These are phyloP conservation scores for Wilcoxina mikolae DNA, from an alignment of 495 filamentous ascomycete genomes.

Conservation along the genomic window DNA sequence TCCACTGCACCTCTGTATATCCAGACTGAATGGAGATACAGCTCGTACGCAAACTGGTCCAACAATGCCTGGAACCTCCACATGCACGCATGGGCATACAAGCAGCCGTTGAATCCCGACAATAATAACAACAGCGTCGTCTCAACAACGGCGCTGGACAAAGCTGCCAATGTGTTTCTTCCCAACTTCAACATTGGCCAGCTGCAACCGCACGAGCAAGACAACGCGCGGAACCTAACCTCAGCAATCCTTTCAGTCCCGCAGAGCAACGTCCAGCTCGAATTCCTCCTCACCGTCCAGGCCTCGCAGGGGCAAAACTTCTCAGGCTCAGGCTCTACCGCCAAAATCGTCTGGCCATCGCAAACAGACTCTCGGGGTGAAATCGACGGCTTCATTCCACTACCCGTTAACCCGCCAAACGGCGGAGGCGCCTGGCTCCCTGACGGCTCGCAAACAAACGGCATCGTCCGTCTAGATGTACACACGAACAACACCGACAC, in stretches of 20 bases:
- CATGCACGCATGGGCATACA: conserved; percentile 67
- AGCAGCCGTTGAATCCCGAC: conserved; percentile 41
- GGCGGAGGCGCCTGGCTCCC: conserved; percentile 29
- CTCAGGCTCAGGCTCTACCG: conserved; percentile 28
- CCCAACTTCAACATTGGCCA: conserved; percentile 44
- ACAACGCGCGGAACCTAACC: conserved; percentile 58
- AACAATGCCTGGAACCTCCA: conserved; percentile 57
- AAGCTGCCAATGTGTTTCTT: conserved; percentile 56
- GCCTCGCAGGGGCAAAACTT: conserved; percentile 13
- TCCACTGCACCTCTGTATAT: background rate
- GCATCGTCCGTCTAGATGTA: conserved; percentile 52
- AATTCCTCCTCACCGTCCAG: conserved; percentile 39
- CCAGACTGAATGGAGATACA: too few species aligned
- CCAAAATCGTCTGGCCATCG: conserved; percentile 25
- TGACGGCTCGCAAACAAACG: conserved; percentile 42
- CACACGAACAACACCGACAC: conserved; percentile 34
- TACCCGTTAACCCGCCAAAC: conserved; percentile 37
- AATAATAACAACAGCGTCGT: conserved; percentile 28
- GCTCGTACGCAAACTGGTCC: conserved; percentile 73
- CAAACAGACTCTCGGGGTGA: conserved; percentile 40
- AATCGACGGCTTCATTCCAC: conserved; percentile 50
- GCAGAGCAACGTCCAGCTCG: conserved; percentile 45
- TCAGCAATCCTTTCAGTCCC: conserved; percentile 56
- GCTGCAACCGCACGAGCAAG: conserved; percentile 43
- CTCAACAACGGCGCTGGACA: conserved; percentile 43